phyloP scores from a whole-genome alignment of 306 rosid species.

The Prinsepia uniflora region DNA sequence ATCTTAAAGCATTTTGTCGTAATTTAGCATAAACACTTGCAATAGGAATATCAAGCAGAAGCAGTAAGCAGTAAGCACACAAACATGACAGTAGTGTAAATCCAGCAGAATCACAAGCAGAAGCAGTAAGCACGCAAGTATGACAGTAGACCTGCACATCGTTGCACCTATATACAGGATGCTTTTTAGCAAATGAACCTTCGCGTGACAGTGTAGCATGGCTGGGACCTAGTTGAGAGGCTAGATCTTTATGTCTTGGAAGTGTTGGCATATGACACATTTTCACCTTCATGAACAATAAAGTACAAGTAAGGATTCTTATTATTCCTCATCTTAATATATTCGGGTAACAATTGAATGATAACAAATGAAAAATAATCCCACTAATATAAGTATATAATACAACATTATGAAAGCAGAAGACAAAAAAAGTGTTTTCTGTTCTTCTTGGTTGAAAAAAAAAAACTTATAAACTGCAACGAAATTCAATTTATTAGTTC shows the following conservation, averaged over 20 bases:
- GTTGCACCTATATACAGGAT: conserved; percentile 85
- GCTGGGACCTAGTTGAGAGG: conserved; percentile 56
- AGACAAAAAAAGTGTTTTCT: neutral
- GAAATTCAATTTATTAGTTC: neutral
- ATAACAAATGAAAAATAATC: neutral
- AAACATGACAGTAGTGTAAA: conserved; percentile 5
- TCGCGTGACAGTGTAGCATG: conserved; percentile 58
- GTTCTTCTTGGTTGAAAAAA: neutral
- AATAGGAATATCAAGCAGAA: too few relatives aligned
- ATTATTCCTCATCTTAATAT: neutral
- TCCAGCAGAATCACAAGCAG: neutral
- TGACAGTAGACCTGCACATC: conserved; percentile 67
- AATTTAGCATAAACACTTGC: neutral
- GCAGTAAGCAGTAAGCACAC: neutral
- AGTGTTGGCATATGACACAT: conserved; percentile 62
- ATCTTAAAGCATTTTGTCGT: neutral
- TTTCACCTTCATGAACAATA: conserved; percentile 51
- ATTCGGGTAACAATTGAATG: neutral
- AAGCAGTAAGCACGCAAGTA: conserved; percentile 23
- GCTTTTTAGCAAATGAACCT: conserved; percentile 56
- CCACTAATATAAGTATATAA: neutral
- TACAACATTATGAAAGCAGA: neutral
- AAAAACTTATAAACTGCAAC: neutral
- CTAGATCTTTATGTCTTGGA: conserved; percentile 67
- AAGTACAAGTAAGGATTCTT: neutral